These are phyloP conservation scores for Leccinum arenicola DNA, from an alignment of 768 basidiomycete genomes.

Conservation along the genomic window DNA sequence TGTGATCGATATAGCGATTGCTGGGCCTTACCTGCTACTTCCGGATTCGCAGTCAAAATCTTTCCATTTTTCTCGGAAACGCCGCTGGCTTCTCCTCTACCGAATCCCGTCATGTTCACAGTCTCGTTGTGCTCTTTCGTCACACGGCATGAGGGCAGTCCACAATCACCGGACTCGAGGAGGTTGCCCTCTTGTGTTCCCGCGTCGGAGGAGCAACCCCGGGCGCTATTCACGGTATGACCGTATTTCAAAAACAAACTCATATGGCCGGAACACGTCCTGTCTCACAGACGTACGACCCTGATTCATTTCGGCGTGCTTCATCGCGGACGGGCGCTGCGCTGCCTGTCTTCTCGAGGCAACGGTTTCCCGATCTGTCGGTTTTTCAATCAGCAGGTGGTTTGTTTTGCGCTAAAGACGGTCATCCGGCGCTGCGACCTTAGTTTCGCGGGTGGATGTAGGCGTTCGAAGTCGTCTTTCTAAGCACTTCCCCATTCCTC, in stretches of 20 bases:
- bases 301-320: slow-evolving; percentile 32
- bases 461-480: background rate
- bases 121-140: background rate
- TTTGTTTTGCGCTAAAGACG: slow-evolving; percentile 5
- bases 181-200: background rate
- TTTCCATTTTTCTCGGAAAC: slow-evolving; percentile 22
- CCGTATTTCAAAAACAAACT: slow-evolving; percentile 5
- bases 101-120: slow-evolving; percentile 3
- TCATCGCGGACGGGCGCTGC: slow-evolving; percentile 13
- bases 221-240: background rate
- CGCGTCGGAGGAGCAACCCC: slow-evolving; percentile 1
- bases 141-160: slow-evolving; percentile 3
- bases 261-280: background rate
- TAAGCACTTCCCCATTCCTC: background rate
- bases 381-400: slow-evolving; percentile 1
- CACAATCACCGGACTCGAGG: background rate
- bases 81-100: slow-evolving; percentile 20
- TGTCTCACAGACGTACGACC: slow-evolving; percentile 14
- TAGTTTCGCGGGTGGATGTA: background rate
- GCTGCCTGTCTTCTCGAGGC: slow-evolving; percentile 11
- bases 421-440: background rate
- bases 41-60: slow-evolving; percentile 27
- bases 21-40: slow-evolving; percentile 25
- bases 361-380: slow-evolving; percentile 17
- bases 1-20: slow-evolving; percentile 25